Base-by-base conservation (phyloP, 768 basidiomycete species). In the Pseudohyphozyma bogoriensis region DNA sequence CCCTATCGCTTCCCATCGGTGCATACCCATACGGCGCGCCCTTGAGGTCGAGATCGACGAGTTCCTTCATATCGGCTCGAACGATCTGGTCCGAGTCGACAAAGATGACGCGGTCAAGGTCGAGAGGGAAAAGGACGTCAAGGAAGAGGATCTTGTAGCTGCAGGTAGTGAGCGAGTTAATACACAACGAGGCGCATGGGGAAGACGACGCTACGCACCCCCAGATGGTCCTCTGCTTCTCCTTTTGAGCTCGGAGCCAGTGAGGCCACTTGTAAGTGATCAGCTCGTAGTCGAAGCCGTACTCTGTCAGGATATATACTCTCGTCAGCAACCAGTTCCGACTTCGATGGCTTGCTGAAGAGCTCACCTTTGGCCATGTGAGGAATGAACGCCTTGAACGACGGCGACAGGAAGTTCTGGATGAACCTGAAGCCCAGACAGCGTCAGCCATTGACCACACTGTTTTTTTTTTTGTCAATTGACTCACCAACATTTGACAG, bases 401-500 rank as follows among this genome's bases (percentile, higher is more conserved):
- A 87, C 1, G 93, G 95, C 0, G 93, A 97, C 18, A 97, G 80
- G 81, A 99, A 99, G 76, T 99, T 97, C 73, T 95, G 88, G 65
- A 99, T 97, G 75, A 97, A 97, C n/a, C n/a, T n/a, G n/a, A n/a
- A n/a, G n/a, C n/a, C n/a, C n/a, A n/a, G n/a, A n/a, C n/a, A n/a
- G n/a, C n/a, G n/a, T n/a, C n/a, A n/a, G n/a, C n/a, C n/a, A n/a
- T n/a, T n/a, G n/a, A n/a, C n/a, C n/a, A n/a, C n/a, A n/a, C n/a
- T n/a, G n/a, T n/a, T n/a, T n/a, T n/a, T n/a, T n/a, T n/a, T n/a
- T n/a, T n/a, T n/a, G n/a, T n/a, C n/a, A n/a, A n/a, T n/a, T n/a
- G n/a, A n/a, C n/a, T n/a, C n/a, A n/a, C 95, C 95, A 97, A 76
- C 97, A 99, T 73, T 99, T 99, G 74, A 99, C 92, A 31, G 83